Evolutionary conservation across 73 alveolate species (phyloP).

Genomic region (Symbiodinium natans): DNA sequence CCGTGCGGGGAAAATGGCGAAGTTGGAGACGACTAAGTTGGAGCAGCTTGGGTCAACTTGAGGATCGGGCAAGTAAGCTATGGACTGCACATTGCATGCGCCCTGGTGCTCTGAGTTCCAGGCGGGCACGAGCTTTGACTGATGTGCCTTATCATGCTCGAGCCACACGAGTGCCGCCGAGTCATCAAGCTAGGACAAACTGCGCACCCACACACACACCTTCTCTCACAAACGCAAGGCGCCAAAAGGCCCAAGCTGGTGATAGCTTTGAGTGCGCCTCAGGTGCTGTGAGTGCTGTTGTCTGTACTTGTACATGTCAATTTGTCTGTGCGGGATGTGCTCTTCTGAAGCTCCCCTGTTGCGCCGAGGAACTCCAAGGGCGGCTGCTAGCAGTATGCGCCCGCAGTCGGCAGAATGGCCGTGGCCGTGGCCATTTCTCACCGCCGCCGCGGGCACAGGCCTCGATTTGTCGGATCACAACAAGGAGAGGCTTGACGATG

Average conservation of each 20-base stretch:
- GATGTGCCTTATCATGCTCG: background rate
- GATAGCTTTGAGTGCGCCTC: background rate
- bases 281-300: no score
- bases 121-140: background rate
- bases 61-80: no score
- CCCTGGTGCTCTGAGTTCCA: background rate
- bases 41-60: no score
- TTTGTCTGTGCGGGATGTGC: background rate
- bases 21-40: background rate
- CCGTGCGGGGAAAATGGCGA: background rate
- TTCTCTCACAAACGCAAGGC: no score
- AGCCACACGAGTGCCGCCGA: no score
- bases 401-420: slow-evolving; percentile 24
- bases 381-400: slow-evolving; percentile 14
- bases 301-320: no score
- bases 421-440: slow-evolving; percentile 15
- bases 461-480: background rate
- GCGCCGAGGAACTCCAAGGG: background rate
- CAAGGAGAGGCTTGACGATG: no score
- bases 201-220: no score
- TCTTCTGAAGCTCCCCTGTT: background rate
- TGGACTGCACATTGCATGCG: no score
- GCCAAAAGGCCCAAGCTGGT: background rate
- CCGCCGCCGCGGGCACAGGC: slow-evolving; percentile 29
- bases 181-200: no score